Evolutionary conservation across 441 rosid genomes (phyloP), one percentile per base, ranked within the genome.

Genomic region (Adansonia madagascariensis): DNA sequence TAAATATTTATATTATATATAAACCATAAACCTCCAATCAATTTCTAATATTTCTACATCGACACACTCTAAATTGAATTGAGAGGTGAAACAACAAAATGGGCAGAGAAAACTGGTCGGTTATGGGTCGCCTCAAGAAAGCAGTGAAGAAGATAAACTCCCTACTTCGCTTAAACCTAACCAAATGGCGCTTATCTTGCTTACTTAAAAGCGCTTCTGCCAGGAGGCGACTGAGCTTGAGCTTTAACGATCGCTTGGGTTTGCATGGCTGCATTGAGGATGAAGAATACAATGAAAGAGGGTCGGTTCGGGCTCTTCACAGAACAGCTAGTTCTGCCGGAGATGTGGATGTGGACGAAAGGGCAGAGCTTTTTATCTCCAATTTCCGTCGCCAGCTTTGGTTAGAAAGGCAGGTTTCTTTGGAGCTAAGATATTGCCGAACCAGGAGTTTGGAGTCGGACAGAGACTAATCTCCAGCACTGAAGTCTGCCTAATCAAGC

Each of bases 211-310:
- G 70, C 2, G 60, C 66, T 15, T 64, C 71, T 1, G 1, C 4
- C 15, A 52, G 73, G 17, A 47, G 52, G 39, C 60, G 72, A 3
- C 78, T 76, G 43, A 66, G 79, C 6, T 46, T 83, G 73, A 89
- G 90, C 87, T 82, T 86, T 56, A 84, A 81, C 14, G 85, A 88
- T 64, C 82, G 84, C 8, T 50, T 64, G 1, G 88, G 90, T 0
- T 71, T 89, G 79, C 84, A 76, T 5, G 80, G 81, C n/a, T 86
- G 79, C 65, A 55, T 78, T 12, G 82, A 79, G 49, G 87, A 84
- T 56, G 77, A 31, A 9, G 76, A 74, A 31, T 61, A 75, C 1
- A 79, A 66, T 71, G 71, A 63, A 39, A 71, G 39, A 12, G 8
- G 50, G 8, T 8, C 75, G 7, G 79, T 17, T 56, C 66, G 65